These are phyloP conservation scores for Trichoderma oligosporum DNA, from an alignment of 2,329 filamentous ascomycete species.

Conservation along the genomic window DNA sequence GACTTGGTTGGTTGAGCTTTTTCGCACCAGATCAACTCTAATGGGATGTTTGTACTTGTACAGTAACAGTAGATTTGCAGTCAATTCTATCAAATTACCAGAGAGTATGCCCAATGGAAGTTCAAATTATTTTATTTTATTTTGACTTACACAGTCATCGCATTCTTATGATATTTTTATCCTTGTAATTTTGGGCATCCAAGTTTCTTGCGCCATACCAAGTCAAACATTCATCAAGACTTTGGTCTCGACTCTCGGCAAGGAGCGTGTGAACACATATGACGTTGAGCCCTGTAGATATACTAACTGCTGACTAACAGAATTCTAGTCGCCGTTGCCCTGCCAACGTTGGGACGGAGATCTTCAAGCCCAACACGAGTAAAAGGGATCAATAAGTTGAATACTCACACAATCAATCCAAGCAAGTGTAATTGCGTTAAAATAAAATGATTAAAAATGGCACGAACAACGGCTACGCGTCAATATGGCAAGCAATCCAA, in stretches of 20 bases:
- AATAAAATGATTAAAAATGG: slow-evolving; percentile 37
- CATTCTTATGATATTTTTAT: too few species aligned
- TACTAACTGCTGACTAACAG: slow-evolving; percentile 8
- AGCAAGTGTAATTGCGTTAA: not conserved
- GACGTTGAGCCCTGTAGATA: not conserved
- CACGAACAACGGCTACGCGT: slow-evolving; percentile 40
- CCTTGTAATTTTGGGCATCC: too few species aligned
- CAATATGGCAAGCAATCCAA: slow-evolving; percentile 51
- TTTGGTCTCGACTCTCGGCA: too few species aligned
- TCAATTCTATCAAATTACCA: too few species aligned
- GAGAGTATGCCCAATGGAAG: too few species aligned
- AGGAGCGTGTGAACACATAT: slow-evolving; percentile 7
- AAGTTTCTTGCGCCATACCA: too few species aligned
- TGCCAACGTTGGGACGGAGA: slow-evolving; percentile 23
- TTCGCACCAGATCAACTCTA: too few species aligned
- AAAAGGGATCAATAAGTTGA: not conserved
- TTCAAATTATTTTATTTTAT: too few species aligned
- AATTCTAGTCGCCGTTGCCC: slow-evolving; percentile 23
- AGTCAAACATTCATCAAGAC: too few species aligned
- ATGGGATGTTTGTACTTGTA: too few species aligned
- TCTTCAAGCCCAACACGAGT: slow-evolving; percentile 19
- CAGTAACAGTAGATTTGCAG: too few species aligned
- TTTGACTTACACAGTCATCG: too few species aligned
- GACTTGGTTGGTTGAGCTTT: not conserved
- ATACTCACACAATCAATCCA: not conserved